Percentiles rank a stretch among this genome's conserved stretches.
These are phyloP conservation scores for Lachancea nothofagi DNA, from an alignment of 805 yeast genomes.

Conservation along the genomic window DNA sequence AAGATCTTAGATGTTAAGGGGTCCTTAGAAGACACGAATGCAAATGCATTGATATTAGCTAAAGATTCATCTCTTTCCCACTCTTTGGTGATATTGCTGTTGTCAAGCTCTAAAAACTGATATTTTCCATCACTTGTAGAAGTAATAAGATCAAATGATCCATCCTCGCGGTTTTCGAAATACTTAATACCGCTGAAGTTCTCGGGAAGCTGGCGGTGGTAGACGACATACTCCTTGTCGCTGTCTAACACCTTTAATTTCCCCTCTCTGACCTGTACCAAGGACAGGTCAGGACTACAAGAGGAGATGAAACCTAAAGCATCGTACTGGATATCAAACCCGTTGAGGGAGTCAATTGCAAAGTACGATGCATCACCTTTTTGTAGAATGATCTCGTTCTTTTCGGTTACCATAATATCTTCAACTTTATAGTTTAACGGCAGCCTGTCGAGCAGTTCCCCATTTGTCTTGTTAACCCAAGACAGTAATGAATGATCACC, in stretches of 20 bases:
- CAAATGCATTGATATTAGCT: conserved; percentile 34
- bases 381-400: conserved; percentile 14
- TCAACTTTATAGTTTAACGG: conserved; percentile 17
- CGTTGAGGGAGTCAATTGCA: conserved; percentile 17
- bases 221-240: conserved; percentile 14
- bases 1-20: conserved; percentile 12
- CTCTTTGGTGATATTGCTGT: conserved; percentile 18
- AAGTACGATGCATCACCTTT: conserved; percentile 1
- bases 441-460: conserved; percentile 33
- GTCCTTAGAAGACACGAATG: conserved; percentile 21
- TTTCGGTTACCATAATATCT: conserved; percentile 14
- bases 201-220: conserved; percentile 16
- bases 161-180: conserved; percentile 17
- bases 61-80: conserved; percentile 46
- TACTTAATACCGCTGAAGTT: conserved; percentile 15
- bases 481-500: conserved; percentile 27
- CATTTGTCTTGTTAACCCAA: conserved; percentile 33
- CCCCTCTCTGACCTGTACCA: conserved; percentile 10
- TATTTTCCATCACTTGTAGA: conserved; percentile 15
- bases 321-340: conserved; percentile 14
- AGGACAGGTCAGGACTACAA: conserved; percentile 16
- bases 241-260: conserved; percentile 18
- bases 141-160: conserved; percentile 13
- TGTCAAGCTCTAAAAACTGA: conserved; percentile 16
- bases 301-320: conserved; percentile 13